Percentiles rank a stretch among this genome's conserved stretches.
These are phyloP conservation scores for Pseudogymnoascus sp. DNA, from an alignment of 2,329 filamentous ascomycete species.

Conservation along the genomic window DNA sequence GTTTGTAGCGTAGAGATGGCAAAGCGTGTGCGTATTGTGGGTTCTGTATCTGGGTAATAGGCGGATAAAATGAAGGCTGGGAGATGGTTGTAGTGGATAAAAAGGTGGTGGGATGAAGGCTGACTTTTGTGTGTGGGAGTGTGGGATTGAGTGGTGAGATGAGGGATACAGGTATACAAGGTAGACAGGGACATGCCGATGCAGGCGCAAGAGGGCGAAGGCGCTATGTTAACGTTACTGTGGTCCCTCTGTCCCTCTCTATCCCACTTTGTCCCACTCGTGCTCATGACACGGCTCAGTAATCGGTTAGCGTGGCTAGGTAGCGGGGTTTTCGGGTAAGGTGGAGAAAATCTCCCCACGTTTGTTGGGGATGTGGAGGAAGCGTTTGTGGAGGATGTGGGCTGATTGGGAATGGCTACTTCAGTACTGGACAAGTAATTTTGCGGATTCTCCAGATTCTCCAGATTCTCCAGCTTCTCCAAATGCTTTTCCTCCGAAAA, in stretches of 20 bases:
- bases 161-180: neutral
- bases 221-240: neutral
- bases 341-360: constrained; percentile 2
- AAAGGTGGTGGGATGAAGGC: neutral
- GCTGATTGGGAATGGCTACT: neutral
- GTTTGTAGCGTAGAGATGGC: neutral
- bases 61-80: neutral
- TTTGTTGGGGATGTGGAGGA: constrained; percentile 2
- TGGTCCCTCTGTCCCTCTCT: neutral
- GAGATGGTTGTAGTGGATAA: neutral
- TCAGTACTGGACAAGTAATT: neutral
- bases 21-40: neutral
- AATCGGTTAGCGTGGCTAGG: neutral
- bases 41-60: neutral
- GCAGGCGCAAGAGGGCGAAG: neutral
- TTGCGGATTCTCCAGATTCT: no score
- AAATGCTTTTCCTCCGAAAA: neutral
- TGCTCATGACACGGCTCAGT: neutral
- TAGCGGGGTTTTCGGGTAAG: constrained; percentile 2
- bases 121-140: neutral
- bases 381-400: neutral
- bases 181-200: neutral
- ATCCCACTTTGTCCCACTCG: neutral
- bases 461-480: neutral
- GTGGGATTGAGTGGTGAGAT: neutral